Conservation (phyloP, 2,329 filamentous ascomycete genomes). For the Immersiporthe knoxdaviesiana region DNA sequence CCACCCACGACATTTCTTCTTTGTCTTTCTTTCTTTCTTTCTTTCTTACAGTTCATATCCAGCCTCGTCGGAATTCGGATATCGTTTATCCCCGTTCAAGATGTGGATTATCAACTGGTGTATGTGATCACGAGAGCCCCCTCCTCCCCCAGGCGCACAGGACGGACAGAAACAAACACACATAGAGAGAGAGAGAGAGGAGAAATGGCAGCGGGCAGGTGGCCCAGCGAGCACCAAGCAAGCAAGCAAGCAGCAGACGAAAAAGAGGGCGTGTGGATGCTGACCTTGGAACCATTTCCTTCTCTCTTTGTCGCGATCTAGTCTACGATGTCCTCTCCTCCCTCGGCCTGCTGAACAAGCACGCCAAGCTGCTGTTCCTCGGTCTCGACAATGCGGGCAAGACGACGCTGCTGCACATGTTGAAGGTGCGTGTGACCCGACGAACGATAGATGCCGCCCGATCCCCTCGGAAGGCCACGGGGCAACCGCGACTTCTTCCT, state of each 20-base stretch:
- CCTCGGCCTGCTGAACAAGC: constrained; percentile 90
- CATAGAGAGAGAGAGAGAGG: not conserved
- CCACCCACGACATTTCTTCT: not conserved
- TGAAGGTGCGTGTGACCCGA: constrained; percentile 81
- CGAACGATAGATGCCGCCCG: not conserved
- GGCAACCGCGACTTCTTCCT: not conserved
- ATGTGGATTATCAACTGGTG: constrained; percentile 99
- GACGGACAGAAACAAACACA: too few relatives aligned
- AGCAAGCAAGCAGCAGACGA: constrained; percentile 22
- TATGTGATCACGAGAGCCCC: constrained; percentile 58
- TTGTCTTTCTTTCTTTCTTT: not conserved
- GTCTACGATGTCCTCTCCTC: constrained; percentile 90
- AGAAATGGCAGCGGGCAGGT: too few relatives aligned
- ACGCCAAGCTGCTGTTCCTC: constrained; percentile 92
- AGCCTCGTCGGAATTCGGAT: constrained; percentile 3
- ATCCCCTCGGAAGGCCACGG: not conserved
- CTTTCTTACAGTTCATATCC: not conserved
- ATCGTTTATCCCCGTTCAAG: constrained; percentile 40
- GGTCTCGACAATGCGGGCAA: constrained; percentile 94
- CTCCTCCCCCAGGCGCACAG: not conserved
- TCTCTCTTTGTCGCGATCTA: constrained; percentile 41
- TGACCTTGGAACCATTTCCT: constrained; percentile 36
- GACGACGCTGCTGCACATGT: constrained; percentile 91
- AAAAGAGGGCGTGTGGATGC: constrained; percentile 28
- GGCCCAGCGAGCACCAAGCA: constrained; percentile 29